Evolutionary conservation across 2,329 filamentous ascomycete genomes (phyloP).

Genomic region (Grosmannia penicillata): DNA sequence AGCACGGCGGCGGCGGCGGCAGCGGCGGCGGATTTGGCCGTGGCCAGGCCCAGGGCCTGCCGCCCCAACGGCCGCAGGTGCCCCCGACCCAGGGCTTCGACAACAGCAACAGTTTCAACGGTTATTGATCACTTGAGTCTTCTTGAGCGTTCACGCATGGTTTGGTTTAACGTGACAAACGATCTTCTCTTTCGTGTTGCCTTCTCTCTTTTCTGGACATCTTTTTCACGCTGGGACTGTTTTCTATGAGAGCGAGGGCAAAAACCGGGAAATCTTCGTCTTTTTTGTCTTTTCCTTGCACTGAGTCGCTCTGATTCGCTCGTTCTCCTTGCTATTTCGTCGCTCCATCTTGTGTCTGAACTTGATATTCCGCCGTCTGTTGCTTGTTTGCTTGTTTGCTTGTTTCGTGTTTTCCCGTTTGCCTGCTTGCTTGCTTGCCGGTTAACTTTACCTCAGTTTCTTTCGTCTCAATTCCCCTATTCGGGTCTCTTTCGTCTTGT

Average conservation of each 20-base stretch:
- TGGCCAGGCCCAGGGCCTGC: not conserved
- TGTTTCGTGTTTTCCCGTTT: not conserved
- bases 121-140: not conserved
- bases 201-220: conserved; percentile 1
- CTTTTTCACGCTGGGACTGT: not conserved
- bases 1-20: conserved; percentile 57
- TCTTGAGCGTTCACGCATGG: conserved; percentile 2
- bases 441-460: too few relatives aligned
- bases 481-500: not conserved
- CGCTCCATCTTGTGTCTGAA: too few relatives aligned
- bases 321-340: not conserved
- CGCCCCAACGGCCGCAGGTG: not conserved
- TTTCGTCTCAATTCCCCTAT: not conserved
- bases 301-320: not conserved
- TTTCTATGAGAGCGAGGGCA: not conserved
- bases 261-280: not conserved
- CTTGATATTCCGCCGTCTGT: too few relatives aligned
- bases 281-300: not conserved
- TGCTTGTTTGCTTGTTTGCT: not conserved
- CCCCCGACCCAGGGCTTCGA: conserved; percentile 1
- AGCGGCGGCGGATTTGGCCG: conserved; percentile 33
- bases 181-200: conserved; percentile 1
- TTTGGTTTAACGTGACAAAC: conserved; percentile 3
- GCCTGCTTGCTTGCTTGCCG: not conserved
- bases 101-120: conserved; percentile 2